Evolutionary conservation across 176 grass and related monocot species (phyloP).

Genomic region (Secale cereale): DNA sequence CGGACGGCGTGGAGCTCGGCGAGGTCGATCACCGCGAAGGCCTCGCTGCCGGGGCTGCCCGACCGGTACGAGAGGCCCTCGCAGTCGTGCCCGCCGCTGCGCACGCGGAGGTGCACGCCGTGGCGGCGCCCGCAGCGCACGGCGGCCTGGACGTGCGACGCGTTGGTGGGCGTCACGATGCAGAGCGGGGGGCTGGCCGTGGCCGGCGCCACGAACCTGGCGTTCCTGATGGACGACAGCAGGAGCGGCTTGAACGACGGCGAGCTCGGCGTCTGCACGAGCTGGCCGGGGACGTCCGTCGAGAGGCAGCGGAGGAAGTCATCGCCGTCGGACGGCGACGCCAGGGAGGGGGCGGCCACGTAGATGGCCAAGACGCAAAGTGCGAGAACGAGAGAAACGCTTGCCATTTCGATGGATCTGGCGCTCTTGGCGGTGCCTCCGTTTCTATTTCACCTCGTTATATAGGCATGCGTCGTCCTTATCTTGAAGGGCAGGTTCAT

Average conservation of each 20-base stretch:
- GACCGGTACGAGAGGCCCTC: conserved; percentile 65
- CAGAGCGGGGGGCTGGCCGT: conserved; percentile 45
- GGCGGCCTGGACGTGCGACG: conserved; percentile 47
- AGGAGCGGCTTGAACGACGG: conserved; percentile 23
- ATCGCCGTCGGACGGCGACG: neutral
- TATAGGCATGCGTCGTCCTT: no score
- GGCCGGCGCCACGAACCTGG: conserved; percentile 17
- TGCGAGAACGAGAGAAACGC: neutral
- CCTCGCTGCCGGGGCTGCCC: neutral
- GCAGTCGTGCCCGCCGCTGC: conserved; percentile 77
- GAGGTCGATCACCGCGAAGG: neutral
- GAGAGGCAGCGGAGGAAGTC: conserved; percentile 38
- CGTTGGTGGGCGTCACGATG: conserved; percentile 44
- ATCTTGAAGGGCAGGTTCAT: no score
- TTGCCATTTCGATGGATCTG: neutral
- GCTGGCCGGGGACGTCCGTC: neutral
- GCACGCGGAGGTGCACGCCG: conserved; percentile 35
- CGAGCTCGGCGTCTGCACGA: conserved; percentile 9
- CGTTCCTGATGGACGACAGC: conserved; percentile 42
- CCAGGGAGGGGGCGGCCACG: neutral
- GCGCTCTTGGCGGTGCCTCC: neutral
- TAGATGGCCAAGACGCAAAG: neutral
- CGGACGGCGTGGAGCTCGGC: neutral
- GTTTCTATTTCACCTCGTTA: no score
- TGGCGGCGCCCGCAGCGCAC: conserved; percentile 38